phyloP scores from a whole-genome alignment of 306 rosid genomes.

The Adenanthera pavonina region DNA sequence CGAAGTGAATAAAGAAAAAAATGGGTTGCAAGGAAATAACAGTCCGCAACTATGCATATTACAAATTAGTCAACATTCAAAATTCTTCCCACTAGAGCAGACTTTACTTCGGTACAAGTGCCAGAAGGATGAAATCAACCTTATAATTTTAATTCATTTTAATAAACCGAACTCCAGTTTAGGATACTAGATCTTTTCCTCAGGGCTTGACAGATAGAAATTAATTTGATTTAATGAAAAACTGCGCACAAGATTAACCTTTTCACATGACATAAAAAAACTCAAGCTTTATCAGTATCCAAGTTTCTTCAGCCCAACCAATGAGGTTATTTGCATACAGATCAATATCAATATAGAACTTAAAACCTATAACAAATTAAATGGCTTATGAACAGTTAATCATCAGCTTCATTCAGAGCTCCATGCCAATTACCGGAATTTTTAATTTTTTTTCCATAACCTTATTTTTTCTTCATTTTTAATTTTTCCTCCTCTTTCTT shows the following conservation, averaged over 20 bases:
- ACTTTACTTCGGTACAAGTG: no score
- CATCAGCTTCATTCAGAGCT: no score
- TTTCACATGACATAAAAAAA: background rate
- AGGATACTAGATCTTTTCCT: background rate
- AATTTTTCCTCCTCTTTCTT: no score
- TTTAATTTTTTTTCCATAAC: no score
- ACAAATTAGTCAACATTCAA: background rate
- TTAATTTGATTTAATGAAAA: background rate
- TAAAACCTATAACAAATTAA: no score
- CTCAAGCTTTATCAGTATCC: background rate
- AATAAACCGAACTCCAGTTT: background rate
- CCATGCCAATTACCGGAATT: no score
- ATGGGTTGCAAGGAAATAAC: background rate
- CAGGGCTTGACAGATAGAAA: background rate
- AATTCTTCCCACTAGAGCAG: background rate
- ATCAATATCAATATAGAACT: no score
- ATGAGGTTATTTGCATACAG: constrained; percentile 2
- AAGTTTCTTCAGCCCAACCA: background rate
- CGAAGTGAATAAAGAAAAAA: background rate
- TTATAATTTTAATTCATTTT: background rate
- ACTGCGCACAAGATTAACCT: background rate
- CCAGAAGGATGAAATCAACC: background rate
- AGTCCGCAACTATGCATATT: background rate
- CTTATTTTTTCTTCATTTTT: no score
- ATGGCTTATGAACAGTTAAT: no score